These are phyloP conservation scores for Zangia roseola DNA, from an alignment of 768 basidiomycete genomes.

Conservation along the genomic window DNA sequence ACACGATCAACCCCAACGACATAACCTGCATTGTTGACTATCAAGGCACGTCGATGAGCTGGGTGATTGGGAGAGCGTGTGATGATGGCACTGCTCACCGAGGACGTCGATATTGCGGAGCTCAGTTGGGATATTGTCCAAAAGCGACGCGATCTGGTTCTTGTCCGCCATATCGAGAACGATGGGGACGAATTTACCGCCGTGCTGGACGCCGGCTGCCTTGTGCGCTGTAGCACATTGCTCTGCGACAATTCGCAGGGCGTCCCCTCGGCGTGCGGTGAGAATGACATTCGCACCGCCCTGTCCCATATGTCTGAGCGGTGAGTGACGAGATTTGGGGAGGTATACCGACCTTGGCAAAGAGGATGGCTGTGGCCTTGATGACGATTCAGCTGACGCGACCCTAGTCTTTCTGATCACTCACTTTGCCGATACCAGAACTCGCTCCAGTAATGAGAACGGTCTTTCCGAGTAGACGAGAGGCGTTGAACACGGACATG, in stretches of 20 bases:
- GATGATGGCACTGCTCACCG: constrained; percentile 44
- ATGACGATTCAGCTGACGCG: background rate
- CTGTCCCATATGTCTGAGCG: constrained; percentile 33
- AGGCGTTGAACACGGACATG: constrained; percentile 85
- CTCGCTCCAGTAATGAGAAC: constrained; percentile 89
- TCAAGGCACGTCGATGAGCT: background rate
- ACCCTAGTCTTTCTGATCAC: constrained; percentile 24
- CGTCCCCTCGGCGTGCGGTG: constrained; percentile 74
- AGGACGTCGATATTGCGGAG: constrained; percentile 80
- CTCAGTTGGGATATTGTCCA: constrained; percentile 67
- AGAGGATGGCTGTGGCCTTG: constrained; percentile 85
- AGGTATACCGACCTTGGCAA: constrained; percentile 64
- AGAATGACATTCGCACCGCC: constrained; percentile 88
- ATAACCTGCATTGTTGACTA: constrained; percentile 83
- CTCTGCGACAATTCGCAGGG: constrained; percentile 66
- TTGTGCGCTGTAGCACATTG: constrained; percentile 69
- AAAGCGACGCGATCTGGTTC: constrained; percentile 63
- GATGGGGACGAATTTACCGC: constrained; percentile 74
- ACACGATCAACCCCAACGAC: constrained; percentile 87
- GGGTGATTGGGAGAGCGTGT: background rate
- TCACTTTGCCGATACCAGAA: constrained; percentile 84
- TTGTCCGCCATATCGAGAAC: constrained; percentile 82
- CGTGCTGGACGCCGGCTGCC: constrained; percentile 65
- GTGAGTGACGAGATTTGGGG: background rate
- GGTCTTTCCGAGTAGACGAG: constrained; percentile 79